Conservation (phyloP, 345 rosid genomes). For the Mallotus nudiflorus region DNA sequence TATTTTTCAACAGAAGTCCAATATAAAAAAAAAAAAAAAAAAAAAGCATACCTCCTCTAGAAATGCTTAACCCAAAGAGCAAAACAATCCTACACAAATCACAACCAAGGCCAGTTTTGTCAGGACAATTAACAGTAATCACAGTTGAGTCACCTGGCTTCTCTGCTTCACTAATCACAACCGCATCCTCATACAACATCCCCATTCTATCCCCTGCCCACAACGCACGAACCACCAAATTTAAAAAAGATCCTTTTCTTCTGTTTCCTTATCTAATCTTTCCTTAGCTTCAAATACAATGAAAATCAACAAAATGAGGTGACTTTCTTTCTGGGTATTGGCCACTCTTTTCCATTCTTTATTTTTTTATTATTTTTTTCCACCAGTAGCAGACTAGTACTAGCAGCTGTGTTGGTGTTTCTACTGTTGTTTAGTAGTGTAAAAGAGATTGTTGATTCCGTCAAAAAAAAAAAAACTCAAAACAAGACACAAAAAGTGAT, state of each 20-base stretch:
- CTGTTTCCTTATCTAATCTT: not conserved
- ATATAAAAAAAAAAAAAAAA: not conserved
- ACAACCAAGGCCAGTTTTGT: conserved; percentile 71
- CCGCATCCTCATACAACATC: conserved; percentile 51
- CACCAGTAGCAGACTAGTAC: not conserved
- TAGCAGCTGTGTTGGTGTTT: not conserved
- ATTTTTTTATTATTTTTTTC: too few species aligned
- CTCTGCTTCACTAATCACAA: conserved; percentile 46
- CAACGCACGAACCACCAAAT: not conserved
- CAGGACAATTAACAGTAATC: conserved; percentile 67
- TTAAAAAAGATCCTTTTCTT: too few species aligned
- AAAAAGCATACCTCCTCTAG: conserved; percentile 50
- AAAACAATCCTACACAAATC: conserved; percentile 64
- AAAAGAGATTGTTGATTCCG: conserved; percentile 12
- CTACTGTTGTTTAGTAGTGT: conserved; percentile 2
- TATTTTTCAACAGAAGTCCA: not conserved
- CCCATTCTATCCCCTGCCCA: conserved; percentile 38
- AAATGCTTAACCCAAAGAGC: conserved; percentile 60
- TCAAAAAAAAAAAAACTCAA: conserved; percentile 11
- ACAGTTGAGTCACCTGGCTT: conserved; percentile 43
- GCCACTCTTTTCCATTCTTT: not conserved
- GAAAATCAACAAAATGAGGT: not conserved
- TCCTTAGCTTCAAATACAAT: conserved; percentile 6
- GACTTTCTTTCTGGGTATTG: not conserved
- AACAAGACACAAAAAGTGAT: not conserved